These are phyloP conservation scores for Chlorella sp. DNA, from an alignment of 139 green algal genomes.

Conservation along the genomic window DNA sequence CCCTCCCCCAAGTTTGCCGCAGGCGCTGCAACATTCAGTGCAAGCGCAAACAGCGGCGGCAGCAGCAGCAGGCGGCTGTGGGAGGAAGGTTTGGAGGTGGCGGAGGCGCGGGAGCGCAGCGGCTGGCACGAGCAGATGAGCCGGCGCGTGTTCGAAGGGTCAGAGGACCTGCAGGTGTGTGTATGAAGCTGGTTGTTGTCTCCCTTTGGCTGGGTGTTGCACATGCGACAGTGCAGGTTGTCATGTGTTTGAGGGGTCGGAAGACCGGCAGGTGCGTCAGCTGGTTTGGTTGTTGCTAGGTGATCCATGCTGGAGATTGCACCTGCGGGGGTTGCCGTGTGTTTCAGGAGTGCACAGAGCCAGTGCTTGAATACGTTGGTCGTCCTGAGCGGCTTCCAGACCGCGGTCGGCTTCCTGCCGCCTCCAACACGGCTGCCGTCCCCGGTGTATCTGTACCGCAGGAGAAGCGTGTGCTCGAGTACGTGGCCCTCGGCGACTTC, in stretches of 20 bases:
- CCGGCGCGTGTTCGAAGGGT: conserved; percentile 37
- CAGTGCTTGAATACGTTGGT: conserved; percentile 70
- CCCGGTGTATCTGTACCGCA: conserved; percentile 21
- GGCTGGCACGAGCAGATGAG: conserved; percentile 76
- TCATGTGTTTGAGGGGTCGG: conserved; percentile 59
- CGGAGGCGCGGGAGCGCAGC: conserved; percentile 66
- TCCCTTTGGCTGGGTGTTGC: too few species aligned
- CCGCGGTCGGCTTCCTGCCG: conserved; percentile 86
- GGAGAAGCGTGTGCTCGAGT: conserved; percentile 64
- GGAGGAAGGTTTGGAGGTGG: conserved; percentile 55
- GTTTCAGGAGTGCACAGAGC: too few species aligned
- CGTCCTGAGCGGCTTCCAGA: conserved; percentile 75
- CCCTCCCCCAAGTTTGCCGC: too few species aligned
- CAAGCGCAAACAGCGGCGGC: not conserved
- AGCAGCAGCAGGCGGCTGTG: conserved; percentile 48
- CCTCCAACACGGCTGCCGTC: conserved; percentile 44
- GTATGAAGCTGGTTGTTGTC: not conserved
- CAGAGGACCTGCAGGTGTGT: conserved; percentile 47
- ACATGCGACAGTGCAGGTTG: too few species aligned
- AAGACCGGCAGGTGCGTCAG: conserved; percentile 19
- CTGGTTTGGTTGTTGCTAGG: not conserved
- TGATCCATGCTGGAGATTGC: too few species aligned
- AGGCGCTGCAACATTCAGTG: not conserved
- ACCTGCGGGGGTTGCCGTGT: too few species aligned
- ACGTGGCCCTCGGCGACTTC: conserved; percentile 75